Percentiles rank a stretch among this genome's conserved stretches.
Conservation (phyloP, 2,329 filamentous ascomycete species). For the Biscogniauxia mediterranea region DNA sequence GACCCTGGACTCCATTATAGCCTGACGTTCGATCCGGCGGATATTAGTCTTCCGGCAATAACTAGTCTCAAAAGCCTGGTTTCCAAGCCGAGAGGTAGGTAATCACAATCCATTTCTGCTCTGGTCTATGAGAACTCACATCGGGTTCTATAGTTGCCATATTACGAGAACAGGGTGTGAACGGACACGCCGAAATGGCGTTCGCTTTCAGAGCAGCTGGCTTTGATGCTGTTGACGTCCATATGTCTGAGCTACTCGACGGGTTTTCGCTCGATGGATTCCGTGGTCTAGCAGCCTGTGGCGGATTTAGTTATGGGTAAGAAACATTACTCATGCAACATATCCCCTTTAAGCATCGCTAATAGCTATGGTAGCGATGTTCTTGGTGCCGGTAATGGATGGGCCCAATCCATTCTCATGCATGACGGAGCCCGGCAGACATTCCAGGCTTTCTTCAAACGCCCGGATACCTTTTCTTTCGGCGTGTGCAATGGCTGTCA, state of each 20-base stretch:
- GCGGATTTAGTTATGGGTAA: constrained; percentile 93
- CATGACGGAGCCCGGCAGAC: constrained; percentile 73
- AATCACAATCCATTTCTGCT: constrained; percentile 38
- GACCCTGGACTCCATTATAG: constrained; percentile 86
- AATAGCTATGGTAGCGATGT: constrained; percentile 44
- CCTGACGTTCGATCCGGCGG: constrained; percentile 75
- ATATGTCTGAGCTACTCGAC: constrained; percentile 90
- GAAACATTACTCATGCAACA: constrained; percentile 12
- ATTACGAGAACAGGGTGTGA: constrained; percentile 91
- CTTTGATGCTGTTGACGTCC: constrained; percentile 88
- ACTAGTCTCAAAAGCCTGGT: constrained; percentile 52
- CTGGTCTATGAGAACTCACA: constrained; percentile 50
- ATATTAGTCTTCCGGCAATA: constrained; percentile 70
- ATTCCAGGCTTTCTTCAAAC: constrained; percentile 82
- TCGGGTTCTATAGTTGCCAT: constrained; percentile 75
- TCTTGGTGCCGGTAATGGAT: constrained; percentile 91
- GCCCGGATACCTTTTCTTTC: constrained; percentile 85
- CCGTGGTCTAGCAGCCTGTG: constrained; percentile 87
- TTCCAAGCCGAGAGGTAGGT: constrained; percentile 21
- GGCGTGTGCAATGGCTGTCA: constrained; percentile 98
- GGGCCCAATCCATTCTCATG: constrained; percentile 90
- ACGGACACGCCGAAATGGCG: constrained; percentile 93
- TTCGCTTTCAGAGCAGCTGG: constrained; percentile 91
- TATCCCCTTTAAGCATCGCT: background rate
- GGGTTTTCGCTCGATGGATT: constrained; percentile 80